Conservation (phyloP, 306 rosid genomes). For the Vigna trinervia region DNA sequence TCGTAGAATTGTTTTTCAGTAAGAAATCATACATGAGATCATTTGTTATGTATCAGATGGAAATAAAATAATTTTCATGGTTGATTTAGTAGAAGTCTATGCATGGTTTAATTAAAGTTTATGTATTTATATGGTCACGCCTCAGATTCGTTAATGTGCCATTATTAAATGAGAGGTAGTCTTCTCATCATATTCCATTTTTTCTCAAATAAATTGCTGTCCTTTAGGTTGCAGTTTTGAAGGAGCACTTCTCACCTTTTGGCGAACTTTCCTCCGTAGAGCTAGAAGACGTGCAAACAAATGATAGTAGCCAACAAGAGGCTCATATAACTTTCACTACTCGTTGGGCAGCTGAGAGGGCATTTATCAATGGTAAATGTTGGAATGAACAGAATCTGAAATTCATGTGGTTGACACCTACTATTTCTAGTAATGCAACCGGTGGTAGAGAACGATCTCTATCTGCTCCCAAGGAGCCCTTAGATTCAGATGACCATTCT, state of each 20-base stretch:
- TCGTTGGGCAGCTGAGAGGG: constrained; percentile 79
- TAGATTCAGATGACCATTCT: constrained; percentile 47
- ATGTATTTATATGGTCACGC: constrained; percentile 23
- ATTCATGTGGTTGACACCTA: constrained; percentile 67
- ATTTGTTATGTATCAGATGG: constrained; percentile 1
- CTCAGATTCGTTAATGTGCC: constrained; percentile 2
- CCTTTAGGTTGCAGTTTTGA: constrained; percentile 69
- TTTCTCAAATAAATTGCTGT: constrained; percentile 38
- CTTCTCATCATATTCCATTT: constrained; percentile 6
- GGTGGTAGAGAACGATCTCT: constrained; percentile 58
- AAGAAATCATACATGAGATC: not conserved
- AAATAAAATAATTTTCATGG: constrained; percentile 3
- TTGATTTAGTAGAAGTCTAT: constrained; percentile 14
- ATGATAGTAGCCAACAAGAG: constrained; percentile 57
- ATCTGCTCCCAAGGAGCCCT: constrained; percentile 56
- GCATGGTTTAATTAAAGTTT: not conserved
- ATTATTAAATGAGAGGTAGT: constrained; percentile 1
- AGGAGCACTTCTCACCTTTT: constrained; percentile 75
- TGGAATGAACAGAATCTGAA: constrained; percentile 76
- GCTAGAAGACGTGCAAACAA: constrained; percentile 57
- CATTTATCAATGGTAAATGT: constrained; percentile 71
- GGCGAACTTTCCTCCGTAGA: constrained; percentile 72
- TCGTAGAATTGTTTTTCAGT: not conserved
- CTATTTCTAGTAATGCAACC: constrained; percentile 51
- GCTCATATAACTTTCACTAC: constrained; percentile 59